Conservation (phyloP, 805 yeast species). For the Metschnikowia henanensis region DNA sequence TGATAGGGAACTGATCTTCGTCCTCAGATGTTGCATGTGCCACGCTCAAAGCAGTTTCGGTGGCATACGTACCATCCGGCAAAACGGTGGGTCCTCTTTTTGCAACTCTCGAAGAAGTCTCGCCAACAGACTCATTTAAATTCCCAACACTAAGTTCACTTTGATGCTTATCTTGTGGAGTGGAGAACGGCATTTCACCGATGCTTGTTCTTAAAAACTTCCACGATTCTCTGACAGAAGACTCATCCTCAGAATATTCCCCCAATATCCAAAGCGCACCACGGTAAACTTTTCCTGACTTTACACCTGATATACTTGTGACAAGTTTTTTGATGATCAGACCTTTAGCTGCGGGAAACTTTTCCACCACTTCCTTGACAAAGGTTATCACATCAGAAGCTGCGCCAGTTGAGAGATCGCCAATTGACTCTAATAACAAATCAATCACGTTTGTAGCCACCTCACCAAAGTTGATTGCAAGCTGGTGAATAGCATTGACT, state of each 20-base stretch:
- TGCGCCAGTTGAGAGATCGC: constrained; percentile 79
- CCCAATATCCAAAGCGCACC: constrained; percentile 97
- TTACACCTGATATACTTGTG: constrained; percentile 59
- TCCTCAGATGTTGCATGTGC: constrained; percentile 30
- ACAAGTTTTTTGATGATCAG: constrained; percentile 65
- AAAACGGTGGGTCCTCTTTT: constrained; percentile 73
- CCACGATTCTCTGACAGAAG: constrained; percentile 83
- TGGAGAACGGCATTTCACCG: constrained; percentile 89
- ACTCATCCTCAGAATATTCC: constrained; percentile 76
- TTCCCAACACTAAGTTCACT: constrained; percentile 26
- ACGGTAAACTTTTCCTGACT: constrained; percentile 87
- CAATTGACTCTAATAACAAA: constrained; percentile 78
- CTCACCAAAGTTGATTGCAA: constrained; percentile 86
- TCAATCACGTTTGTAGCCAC: constrained; percentile 92
- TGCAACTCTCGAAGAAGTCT: not conserved
- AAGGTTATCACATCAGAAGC: constrained; percentile 91
- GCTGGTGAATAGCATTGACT: constrained; percentile 83
- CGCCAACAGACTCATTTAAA: constrained; percentile 11
- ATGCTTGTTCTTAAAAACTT: constrained; percentile 74
- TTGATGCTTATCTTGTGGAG: constrained; percentile 56
- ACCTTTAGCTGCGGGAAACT: constrained; percentile 76
- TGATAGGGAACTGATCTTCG: constrained; percentile 69
- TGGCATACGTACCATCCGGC: constrained; percentile 99
- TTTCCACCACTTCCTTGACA: constrained; percentile 91
- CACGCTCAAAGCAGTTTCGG: constrained; percentile 78